Base-by-base conservation (phyloP, 2,329 filamentous ascomycete species). In the Penicillium sclerotiorum region DNA sequence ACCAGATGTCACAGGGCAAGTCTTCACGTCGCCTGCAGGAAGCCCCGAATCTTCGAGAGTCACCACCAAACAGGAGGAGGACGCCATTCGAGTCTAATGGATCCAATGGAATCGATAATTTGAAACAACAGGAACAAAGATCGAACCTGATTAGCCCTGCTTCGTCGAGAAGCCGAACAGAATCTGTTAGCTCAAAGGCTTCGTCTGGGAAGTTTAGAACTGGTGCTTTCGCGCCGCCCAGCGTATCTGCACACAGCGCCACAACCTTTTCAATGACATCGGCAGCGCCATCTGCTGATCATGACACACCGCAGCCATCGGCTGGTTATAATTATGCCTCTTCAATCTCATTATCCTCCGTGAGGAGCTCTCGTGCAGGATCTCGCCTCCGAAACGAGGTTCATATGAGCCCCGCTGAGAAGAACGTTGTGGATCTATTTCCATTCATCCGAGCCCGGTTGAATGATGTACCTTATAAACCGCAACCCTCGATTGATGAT, bases 321-420 rank as follows among this genome's bases (percentile, higher is more conserved):
- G 67, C 72, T 17, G 82, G 81, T 0, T 66, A 69, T 30, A 65
- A 67, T 5, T 76, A 74, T 43, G 66, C 70, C 1, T 68, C 71
- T 0, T 72, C 70, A 2, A 68, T 73, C 1, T 83, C 82, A 1
- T 74, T 77, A 45, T 72, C 76, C 4, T 80, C 73, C 0, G 61
- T 67, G 2, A 73, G 73, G 54, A 73, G 73, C 35, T 67, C 65
- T 13, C 71, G 66, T 8, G 69, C 73, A 59, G 60, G 85, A 1
- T 96, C 92, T 13, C 82, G 86, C 18, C 74, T 96, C 40, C 84
- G 90, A 22, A 86, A 95, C 59, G 90, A 96, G 65, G 80, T 95
- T 2, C 77, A 90, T 1, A 81, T 85, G 27, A 95, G 89, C 59
- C 89, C 91, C 1, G 83, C 90, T 23, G 88, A 92, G 8, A 80